phyloP scores from a whole-genome alignment of 176 grass and related monocot genomes.

The Poa pratensis region DNA sequence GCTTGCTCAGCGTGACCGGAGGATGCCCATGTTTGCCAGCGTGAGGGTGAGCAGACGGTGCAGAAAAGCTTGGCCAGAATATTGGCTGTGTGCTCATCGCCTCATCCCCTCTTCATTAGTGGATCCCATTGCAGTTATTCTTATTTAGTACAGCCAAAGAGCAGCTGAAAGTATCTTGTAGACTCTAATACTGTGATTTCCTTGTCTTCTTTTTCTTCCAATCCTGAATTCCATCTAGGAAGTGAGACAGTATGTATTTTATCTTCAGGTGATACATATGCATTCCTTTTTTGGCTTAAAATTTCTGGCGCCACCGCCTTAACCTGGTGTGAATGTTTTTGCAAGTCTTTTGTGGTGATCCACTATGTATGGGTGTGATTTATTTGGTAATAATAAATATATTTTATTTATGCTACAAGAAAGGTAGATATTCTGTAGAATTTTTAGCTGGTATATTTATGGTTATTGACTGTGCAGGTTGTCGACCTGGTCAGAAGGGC shows the following conservation, averaged over 20 bases:
- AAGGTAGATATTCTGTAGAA: neutral
- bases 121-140: neutral
- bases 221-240: neutral
- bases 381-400: neutral
- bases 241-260: neutral
- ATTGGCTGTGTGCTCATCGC: neutral
- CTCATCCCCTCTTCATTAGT: neutral
- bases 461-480: conserved; percentile 42
- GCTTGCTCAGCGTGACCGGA: neutral
- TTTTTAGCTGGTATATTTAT: conserved; percentile 25
- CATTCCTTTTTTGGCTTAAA: neutral
- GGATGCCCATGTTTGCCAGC: neutral
- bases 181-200: neutral
- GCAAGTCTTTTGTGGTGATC: neutral
- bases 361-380: neutral
- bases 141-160: neutral
- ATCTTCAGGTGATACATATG: neutral
- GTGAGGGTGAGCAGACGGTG: neutral
- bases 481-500: conserved; percentile 69
- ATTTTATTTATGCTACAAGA: neutral
- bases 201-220: neutral
- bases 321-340: neutral
- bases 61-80: neutral
- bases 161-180: too few relatives aligned
- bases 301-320: neutral